phyloP scores from a whole-genome alignment of 805 yeast genomes.

The Huiozyma naganishii region DNA sequence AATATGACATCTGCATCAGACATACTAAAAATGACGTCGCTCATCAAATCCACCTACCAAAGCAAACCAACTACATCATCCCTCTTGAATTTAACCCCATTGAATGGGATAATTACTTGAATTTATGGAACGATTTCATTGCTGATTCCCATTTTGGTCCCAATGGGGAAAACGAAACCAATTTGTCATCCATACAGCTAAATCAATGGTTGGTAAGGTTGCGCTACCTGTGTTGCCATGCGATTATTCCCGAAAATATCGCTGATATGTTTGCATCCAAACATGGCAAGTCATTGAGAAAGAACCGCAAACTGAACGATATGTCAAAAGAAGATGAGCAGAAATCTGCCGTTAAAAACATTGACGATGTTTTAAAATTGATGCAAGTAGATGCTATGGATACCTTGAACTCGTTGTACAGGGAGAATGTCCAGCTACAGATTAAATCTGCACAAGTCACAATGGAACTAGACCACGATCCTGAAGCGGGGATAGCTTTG shows the following conservation, averaged over 20 bases:
- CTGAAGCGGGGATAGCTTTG: conserved; percentile 38
- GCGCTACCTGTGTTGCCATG: conserved; percentile 78
- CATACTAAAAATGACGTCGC: conserved; percentile 81
- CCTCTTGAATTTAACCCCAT: conserved; percentile 69
- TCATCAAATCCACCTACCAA: conserved; percentile 66
- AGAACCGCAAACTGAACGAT: neutral
- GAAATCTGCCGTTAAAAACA: conserved; percentile 14
- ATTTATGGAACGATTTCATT: conserved; percentile 49
- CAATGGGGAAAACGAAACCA: conserved; percentile 40
- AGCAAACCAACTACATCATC: conserved; percentile 59
- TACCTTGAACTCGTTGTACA: conserved; percentile 38
- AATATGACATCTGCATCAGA: conserved; percentile 43
- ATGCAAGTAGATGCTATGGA: conserved; percentile 50
- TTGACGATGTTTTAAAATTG: conserved; percentile 57
- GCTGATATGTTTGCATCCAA: neutral
- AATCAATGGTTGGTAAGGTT: conserved; percentile 58
- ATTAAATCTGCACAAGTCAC: conserved; percentile 58
- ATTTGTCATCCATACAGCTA: conserved; percentile 44
- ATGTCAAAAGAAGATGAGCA: conserved; percentile 2
- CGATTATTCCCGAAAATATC: conserved; percentile 30
- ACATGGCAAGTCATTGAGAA: neutral
- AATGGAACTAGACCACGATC: conserved; percentile 44
- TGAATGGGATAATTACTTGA: conserved; percentile 75
- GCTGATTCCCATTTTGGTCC: conserved; percentile 41
- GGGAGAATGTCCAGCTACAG: conserved; percentile 34